These are phyloP conservation scores for Areca catechu DNA, from an alignment of 176 grass and related monocot species.

Conservation along the genomic window DNA sequence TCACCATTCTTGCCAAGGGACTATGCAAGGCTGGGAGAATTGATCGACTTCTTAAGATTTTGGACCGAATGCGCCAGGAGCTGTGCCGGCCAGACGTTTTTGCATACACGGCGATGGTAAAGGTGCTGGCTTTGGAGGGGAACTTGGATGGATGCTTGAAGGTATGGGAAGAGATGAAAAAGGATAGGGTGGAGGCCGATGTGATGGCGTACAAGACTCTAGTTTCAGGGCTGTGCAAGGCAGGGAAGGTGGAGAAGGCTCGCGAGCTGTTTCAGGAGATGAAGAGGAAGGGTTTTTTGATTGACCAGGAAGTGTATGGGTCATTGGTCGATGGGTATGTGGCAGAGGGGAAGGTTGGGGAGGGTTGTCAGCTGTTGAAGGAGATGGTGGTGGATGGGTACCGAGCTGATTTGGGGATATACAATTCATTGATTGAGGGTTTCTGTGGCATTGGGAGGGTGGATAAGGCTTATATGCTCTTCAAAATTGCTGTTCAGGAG, in stretches of 20 bases:
- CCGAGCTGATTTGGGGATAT: constrained; percentile 50
- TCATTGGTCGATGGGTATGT: constrained; percentile 55
- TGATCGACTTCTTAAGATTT: constrained; percentile 40
- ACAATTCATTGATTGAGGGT: constrained; percentile 68
- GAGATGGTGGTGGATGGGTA: constrained; percentile 72
- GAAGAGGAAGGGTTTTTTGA: constrained; percentile 51
- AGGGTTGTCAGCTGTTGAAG: constrained; percentile 65
- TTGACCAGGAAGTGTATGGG: constrained; percentile 54
- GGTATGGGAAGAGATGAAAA: constrained; percentile 78
- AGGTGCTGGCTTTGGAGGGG: constrained; percentile 49
- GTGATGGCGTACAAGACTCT: constrained; percentile 60
- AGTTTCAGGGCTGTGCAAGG: constrained; percentile 50
- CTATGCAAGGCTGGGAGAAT: constrained; percentile 33
- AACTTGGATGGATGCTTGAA: constrained; percentile 67
- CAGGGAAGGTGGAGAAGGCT: constrained; percentile 49
- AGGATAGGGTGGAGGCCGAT: constrained; percentile 49
- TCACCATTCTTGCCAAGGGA: constrained; percentile 57
- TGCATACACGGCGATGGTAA: constrained; percentile 67
- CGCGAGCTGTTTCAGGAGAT: constrained; percentile 51
- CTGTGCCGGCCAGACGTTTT: constrained; percentile 69
- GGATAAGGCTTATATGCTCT: constrained; percentile 67
- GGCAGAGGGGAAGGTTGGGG: constrained; percentile 25
- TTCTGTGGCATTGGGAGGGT: constrained; percentile 49
- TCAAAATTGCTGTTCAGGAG: constrained; percentile 56
- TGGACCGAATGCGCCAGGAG: constrained; percentile 43